Evolutionary conservation across 1,284 basidiomycete species (phyloP), one percentile per base, ranked within the genome.

Genomic region (Boletus semigastroideus): DNA sequence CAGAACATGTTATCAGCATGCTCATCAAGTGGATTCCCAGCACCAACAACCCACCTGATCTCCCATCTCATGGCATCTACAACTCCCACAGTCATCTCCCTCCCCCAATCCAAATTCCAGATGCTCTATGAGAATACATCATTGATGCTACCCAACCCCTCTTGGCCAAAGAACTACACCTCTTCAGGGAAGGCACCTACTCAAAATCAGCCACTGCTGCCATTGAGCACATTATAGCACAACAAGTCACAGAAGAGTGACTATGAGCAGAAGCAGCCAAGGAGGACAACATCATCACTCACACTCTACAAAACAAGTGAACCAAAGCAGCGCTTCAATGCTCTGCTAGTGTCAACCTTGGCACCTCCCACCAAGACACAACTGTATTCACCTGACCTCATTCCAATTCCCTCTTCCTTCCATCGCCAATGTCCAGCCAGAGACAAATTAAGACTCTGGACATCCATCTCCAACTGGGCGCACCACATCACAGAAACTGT

Each of bases 391-490:
- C 8, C n/a, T 0, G 3, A 36, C 17, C 47, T 36, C 1, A 2
- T 2, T 0, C 40, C 31, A 0, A 3, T 19, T 0, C 30, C 47
- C 1, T 48, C 14, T 0, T 17, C 12, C 2, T 17, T 16, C 3
- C 16, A 7, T 1, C 47, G 31, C 0, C 47, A 48, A 5, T 48
- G 47, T 11, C 40, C 9, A 1, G 40, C 33, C 13, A 27, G 5
- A 36, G 40, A 48, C 1, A 1, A 17, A 0, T 17, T 43, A 0
- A 9, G 4, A 1, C 17, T 43, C 5, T 48, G 47, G 47, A 27
- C 11, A 8, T 31, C 47, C n/a, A n/a, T n/a, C n/a, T n/a, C n/a
- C n/a, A n/a, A n/a, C n/a, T n/a, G n/a, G n/a, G n/a, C n/a, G n/a
- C n/a, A n/a, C n/a, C n/a, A n/a, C n/a, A n/a, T n/a, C n/a, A n/a